A percentile compares a stretch with the other conserved stretches of the same genome.
Conservation (phyloP, 2,329 filamentous ascomycete genomes). For the Talaromyces funiculosus region DNA sequence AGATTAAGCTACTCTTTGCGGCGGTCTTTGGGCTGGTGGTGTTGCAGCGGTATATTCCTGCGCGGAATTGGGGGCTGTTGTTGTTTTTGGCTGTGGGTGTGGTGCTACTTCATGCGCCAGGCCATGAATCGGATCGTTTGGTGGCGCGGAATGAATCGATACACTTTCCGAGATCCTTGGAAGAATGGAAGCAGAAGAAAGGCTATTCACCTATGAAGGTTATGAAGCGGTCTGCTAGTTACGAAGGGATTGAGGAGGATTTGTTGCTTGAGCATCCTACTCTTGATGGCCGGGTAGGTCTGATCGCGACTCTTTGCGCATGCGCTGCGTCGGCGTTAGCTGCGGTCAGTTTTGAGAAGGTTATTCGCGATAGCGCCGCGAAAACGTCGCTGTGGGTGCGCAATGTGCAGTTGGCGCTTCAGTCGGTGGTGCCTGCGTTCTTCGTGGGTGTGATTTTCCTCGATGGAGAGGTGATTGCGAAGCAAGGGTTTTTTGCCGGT, state of each 20-base stretch:
- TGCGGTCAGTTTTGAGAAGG: conserved; percentile 66
- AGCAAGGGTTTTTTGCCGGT: conserved; percentile 86
- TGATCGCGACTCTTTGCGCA: conserved; percentile 71
- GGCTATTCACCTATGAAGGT: conserved; percentile 46
- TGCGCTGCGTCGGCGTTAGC: conserved; percentile 78
- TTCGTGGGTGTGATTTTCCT: conserved; percentile 81
- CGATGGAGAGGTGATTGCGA: conserved; percentile 76
- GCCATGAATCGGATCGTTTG: conserved; percentile 49
- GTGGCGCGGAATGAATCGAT: conserved; percentile 46
- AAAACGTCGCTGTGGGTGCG: conserved; percentile 83
- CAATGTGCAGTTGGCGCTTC: conserved; percentile 91
- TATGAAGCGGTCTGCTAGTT: conserved; percentile 72
- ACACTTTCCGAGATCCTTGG: conserved; percentile 66
- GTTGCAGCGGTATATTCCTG: conserved; percentile 63
- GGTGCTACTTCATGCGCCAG: conserved; percentile 75
- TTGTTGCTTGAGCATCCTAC: conserved; percentile 46
- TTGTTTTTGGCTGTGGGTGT: conserved; percentile 76
- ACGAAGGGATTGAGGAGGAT: conserved; percentile 75
- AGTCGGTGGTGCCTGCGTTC: conserved; percentile 83
- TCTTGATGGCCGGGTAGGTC: conserved; percentile 74
- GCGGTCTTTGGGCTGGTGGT: conserved; percentile 80
- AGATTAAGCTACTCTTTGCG: conserved; percentile 88
- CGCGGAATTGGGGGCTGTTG: conserved; percentile 73
- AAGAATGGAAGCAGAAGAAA: conserved; percentile 62
- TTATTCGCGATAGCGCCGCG: conserved; percentile 75